Evolutionary conservation across 148 eudicot genomes (phyloP).

Genomic region (Vaccinium vitisidaea): DNA sequence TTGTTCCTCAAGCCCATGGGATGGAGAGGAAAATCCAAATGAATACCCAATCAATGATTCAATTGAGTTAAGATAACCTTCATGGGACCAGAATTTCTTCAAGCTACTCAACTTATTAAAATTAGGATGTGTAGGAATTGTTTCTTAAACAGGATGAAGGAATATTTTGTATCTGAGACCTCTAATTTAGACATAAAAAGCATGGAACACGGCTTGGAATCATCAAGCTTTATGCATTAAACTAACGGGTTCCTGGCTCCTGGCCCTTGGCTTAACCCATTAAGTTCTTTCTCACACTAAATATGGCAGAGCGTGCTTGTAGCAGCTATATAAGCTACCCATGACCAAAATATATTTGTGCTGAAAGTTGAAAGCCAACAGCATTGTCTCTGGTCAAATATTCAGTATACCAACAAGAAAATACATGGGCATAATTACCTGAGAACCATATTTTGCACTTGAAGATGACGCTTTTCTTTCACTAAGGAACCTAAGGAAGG

Average conservation of each 20-base stretch:
- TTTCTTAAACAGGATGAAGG: background rate
- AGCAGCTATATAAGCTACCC: background rate
- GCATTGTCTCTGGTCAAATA: background rate
- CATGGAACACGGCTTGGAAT: background rate
- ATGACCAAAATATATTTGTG: background rate
- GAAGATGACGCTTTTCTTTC: constrained; percentile 64
- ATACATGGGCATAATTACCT: constrained; percentile 42
- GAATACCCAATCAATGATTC: background rate
- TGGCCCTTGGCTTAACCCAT: background rate
- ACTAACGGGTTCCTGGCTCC: background rate
- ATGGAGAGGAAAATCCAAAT: background rate
- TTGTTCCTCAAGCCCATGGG: background rate
- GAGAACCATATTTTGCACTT: constrained; percentile 73
- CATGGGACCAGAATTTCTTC: background rate
- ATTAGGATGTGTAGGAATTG: background rate
- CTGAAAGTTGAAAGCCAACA: constrained; percentile 8
- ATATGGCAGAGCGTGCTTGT: background rate
- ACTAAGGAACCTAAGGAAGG: constrained; percentile 73
- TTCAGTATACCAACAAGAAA: constrained; percentile 8
- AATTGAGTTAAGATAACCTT: background rate
- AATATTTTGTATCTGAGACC: background rate
- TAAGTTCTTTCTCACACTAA: background rate
- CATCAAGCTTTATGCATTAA: background rate
- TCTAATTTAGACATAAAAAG: background rate
- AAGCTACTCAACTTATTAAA: background rate